Percentiles rank a stretch among this genome's conserved stretches.
Conservation (phyloP, 805 yeast species). For the Saturnispora diversa region DNA sequence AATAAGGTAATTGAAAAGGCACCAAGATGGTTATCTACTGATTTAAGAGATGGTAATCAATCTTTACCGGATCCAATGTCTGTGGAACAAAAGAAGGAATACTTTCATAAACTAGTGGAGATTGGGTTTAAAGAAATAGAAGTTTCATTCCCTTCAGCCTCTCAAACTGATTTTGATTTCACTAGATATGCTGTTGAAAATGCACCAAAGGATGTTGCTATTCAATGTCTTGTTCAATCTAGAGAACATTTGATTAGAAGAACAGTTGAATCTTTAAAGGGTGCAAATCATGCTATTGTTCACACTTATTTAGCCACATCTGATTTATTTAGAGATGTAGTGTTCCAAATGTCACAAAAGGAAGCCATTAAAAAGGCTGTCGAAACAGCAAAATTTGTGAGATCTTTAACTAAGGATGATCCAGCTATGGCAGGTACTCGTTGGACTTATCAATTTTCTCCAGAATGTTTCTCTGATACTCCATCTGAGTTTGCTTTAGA, state of each 20-base stretch:
- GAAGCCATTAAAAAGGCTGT: constrained; percentile 64
- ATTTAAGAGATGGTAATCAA: constrained; percentile 75
- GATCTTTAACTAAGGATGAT: constrained; percentile 66
- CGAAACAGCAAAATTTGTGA: constrained; percentile 60
- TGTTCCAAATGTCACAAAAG: constrained; percentile 61
- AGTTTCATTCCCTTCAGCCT: constrained; percentile 74
- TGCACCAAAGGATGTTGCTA: constrained; percentile 67
- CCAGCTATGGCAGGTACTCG: constrained; percentile 53
- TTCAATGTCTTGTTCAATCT: constrained; percentile 71
- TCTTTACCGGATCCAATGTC: constrained; percentile 80
- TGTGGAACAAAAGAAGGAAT: constrained; percentile 62
- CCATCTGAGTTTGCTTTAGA: constrained; percentile 66
- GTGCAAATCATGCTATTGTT: constrained; percentile 64
- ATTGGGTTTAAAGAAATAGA: constrained; percentile 77
- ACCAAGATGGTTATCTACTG: constrained; percentile 77
- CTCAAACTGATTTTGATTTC: constrained; percentile 76
- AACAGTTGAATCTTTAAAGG: constrained; percentile 65
- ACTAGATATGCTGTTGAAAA: constrained; percentile 72
- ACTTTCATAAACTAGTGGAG: constrained; percentile 63
- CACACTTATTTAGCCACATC: constrained; percentile 73
- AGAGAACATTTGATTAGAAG: constrained; percentile 66
- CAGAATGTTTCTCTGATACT: constrained; percentile 71
- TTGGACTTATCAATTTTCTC: constrained; percentile 71
- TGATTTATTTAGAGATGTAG: constrained; percentile 67
- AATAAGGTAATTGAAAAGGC: constrained; percentile 55